Evolutionary conservation across 768 basidiomycete genomes (phyloP).

Genomic region (Collybia mongolica): DNA sequence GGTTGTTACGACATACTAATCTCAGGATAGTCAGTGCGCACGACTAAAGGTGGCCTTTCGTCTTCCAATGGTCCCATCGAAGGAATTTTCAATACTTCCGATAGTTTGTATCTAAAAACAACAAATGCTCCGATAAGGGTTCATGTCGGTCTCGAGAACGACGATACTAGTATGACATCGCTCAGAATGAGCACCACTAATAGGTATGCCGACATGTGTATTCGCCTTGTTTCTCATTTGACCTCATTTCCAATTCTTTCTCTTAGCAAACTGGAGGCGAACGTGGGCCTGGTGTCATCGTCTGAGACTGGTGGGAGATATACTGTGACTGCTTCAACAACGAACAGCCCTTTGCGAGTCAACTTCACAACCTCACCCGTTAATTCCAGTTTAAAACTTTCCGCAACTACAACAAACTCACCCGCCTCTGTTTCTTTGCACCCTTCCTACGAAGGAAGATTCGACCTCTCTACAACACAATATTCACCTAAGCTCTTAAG

Average conservation of each 20-base stretch:
- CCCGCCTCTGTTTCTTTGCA: constrained; percentile 29
- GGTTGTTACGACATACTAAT: background rate
- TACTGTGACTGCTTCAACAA: constrained; percentile 26
- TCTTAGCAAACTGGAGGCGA: constrained; percentile 29
- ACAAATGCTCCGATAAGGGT: constrained; percentile 40
- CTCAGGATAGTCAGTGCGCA: constrained; percentile 17
- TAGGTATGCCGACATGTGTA: constrained; percentile 33
- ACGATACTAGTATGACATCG: constrained; percentile 14
- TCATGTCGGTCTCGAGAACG: constrained; percentile 33
- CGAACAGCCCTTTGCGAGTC: constrained; percentile 30
- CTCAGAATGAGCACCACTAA: constrained; percentile 38
- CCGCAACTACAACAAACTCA: constrained; percentile 30
- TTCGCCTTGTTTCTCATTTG: too few relatives aligned
- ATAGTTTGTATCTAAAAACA: constrained; percentile 35
- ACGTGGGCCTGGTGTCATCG: constrained; percentile 30
- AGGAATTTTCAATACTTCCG: constrained; percentile 38
- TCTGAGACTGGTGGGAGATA: constrained; percentile 27
- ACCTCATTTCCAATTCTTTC: background rate
- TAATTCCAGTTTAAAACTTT: constrained; percentile 29
- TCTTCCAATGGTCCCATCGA: constrained; percentile 35
- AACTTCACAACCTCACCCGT: constrained; percentile 30
- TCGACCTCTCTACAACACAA: constrained; percentile 19
- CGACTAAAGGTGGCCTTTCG: constrained; percentile 13
- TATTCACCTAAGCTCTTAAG: constrained; percentile 5
- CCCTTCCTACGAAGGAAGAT: constrained; percentile 36